Evolutionary conservation across 2,329 filamentous ascomycete genomes (phyloP).

Genomic region (Apiospora koreana): DNA sequence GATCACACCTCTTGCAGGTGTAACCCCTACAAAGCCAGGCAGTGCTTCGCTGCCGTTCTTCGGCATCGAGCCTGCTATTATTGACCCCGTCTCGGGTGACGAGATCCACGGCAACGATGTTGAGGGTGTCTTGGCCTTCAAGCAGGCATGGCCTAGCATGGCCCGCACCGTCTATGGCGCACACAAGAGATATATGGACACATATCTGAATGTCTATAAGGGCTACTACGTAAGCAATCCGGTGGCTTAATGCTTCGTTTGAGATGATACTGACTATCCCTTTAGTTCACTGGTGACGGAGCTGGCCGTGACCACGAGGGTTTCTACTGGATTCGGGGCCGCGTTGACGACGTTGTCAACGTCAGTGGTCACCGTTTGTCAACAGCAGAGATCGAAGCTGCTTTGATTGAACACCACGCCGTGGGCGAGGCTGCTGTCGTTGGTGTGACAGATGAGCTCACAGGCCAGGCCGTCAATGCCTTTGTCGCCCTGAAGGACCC

Average conservation of each 20-base stretch:
- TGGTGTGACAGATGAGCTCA: conserved; percentile 89
- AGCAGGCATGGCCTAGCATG: conserved; percentile 98
- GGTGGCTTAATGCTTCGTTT: background rate
- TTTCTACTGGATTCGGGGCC: conserved; percentile 99
- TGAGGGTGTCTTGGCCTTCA: conserved; percentile 94
- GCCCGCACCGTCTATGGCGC: conserved; percentile 96
- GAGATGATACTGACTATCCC: conserved; percentile 20
- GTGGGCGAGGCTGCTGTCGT: conserved; percentile 96
- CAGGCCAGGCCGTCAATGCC: conserved; percentile 94
- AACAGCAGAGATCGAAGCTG: conserved; percentile 96
- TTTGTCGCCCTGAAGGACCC: conserved; percentile 92
- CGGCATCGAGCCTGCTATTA: conserved; percentile 95
- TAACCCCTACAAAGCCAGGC: conserved; percentile 95
- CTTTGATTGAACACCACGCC: conserved; percentile 85
- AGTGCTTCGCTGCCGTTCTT: conserved; percentile 97
- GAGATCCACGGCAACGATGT: conserved; percentile 96
- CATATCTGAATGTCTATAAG: conserved; percentile 96
- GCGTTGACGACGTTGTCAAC: conserved; percentile 98
- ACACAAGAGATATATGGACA: conserved; percentile 98
- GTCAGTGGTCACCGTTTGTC: conserved; percentile 95
- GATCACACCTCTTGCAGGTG: conserved; percentile 87
- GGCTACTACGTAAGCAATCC: conserved; percentile 84
- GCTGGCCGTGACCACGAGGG: conserved; percentile 95
- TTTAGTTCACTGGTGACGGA: conserved; percentile 85
- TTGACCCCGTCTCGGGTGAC: conserved; percentile 92